Base-by-base conservation (phyloP, 2,329 filamentous ascomycete genomes). In the Xylaria polymorpha region DNA sequence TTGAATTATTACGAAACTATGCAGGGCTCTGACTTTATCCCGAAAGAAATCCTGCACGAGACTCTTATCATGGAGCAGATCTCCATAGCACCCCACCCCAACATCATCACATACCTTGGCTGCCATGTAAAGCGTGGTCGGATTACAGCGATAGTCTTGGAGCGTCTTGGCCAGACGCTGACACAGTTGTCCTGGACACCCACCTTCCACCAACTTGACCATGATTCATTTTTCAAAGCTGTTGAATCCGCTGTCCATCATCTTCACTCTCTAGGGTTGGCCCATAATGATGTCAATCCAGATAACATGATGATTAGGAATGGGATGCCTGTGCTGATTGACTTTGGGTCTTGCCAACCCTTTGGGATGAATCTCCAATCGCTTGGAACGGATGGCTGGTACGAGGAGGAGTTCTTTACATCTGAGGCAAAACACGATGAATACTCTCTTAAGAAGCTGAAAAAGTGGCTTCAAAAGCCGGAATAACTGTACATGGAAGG, bases 261-360 rank as follows among this genome's bases (percentile, higher is more conserved):
- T 56, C 64, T 77, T 29, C 75, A 77, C 64, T 68, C 60, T 12
- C 69, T 74, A 61, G 76, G 76, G 6, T 64, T 75, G 46, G 76
- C 75, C 9, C 75, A 78, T 53, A 77, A 78, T 61, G 74, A 78
- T 64, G 69, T 78, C 59, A 74, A 70, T 43, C 75, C 77, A 15
- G 15, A 67, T 39, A 78, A 78, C 57, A 71, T 78, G 58, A 70
- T 78, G 67, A 53, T 77, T 15, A 67, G 69, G 32, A 60, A 73
- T 29, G 72, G 69, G 8, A 69, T 69, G 65, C 73, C 75, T 14
- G 67, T 77, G 18, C 61, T 78, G 43, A 75, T 76, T 55, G 75
- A 78, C 50, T 77, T 76, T 64, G 74, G 66, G 8, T 68, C 61
- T 61, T 68, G 66, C 44, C 39, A 48, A 41, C 66, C 56, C 3